Evolutionary conservation across 164 flowering plant species (phyloP).

Genomic region (Tetrastigma voinierianum): DNA sequence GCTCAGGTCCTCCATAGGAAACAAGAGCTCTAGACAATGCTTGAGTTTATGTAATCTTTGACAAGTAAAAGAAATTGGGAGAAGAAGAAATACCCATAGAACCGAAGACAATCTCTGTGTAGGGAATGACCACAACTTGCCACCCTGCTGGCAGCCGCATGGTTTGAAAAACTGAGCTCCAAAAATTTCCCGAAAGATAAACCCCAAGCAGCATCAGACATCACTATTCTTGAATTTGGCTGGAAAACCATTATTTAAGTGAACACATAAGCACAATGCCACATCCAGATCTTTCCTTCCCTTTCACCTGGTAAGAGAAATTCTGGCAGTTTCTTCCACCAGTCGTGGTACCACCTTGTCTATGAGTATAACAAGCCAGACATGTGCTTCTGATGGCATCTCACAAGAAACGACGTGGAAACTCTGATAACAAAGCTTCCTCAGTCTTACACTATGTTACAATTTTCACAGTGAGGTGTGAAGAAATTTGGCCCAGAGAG

Average conservation of each 20-base stretch:
- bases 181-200: constrained; percentile 97
- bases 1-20: background rate
- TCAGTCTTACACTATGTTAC: constrained; percentile 9
- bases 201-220: constrained; percentile 99
- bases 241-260: constrained; percentile 69
- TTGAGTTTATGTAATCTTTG: background rate
- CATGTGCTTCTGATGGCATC: constrained; percentile 97
- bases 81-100: constrained; percentile 72
- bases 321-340: constrained; percentile 82
- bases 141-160: constrained; percentile 99
- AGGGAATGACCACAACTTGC: constrained; percentile 99
- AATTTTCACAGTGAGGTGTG: background rate
- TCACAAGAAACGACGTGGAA: constrained; percentile 83
- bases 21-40: background rate
- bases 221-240: constrained; percentile 89
- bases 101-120: constrained; percentile 98
- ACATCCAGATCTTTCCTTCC: constrained; percentile 99
- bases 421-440: constrained; percentile 42
- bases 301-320: constrained; percentile 73
- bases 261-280: constrained; percentile 98
- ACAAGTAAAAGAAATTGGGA: background rate
- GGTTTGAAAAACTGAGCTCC: constrained; percentile 99
- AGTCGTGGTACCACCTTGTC: constrained; percentile 93
- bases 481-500: background rate
- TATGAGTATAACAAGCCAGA: constrained; percentile 95